Evolutionary conservation across 441 rosid species (phyloP), one percentile per base, ranked within the genome.

Genomic region (Eruca vesicaria): DNA sequence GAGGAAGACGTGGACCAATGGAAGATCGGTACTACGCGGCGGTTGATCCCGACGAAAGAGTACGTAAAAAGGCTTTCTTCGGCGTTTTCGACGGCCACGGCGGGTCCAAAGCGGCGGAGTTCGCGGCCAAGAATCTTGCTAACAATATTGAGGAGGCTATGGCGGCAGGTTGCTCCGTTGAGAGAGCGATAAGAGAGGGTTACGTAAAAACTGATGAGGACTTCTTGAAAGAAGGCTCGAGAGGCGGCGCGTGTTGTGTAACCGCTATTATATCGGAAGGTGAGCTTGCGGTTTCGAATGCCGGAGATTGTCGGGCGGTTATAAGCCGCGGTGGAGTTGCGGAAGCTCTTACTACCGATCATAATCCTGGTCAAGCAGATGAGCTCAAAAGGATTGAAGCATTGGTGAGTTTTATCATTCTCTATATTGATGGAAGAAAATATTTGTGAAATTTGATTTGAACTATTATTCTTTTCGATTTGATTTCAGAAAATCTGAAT

Each of bases 61-160:
- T 12, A 15, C 2, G 14, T 18, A 55, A 11, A n/a, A 57, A 72
- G 89, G 97, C 88, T 32, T 68, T 92, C 38, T 94, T 89, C 78
- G 96, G 98, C 29, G 82, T 94, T 9, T 94, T 85, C 52, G 99
- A 94, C 65, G 99, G 99, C 59, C 99, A 94, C 80, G 96, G 98
- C 5, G 94, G 98, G 1, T 61, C 81, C 4, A 82, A 88, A 72
- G 99, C 97, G 65, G 97, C 97, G 28, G 94, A 90, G 33, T 95
- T 78, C 50, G 97, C 94, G 1, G 93, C 93, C 1, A 12, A 50
- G 63, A 86, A 90, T 68, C 81, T 92, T 7, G 76, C 78, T 8
- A 87, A 81, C 77, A 89, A 89, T 66, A 86, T 88, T 19, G 36
- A 78, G 45, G 48, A 36, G 7, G 81, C 72, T 0, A 57, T 76